These are phyloP conservation scores for Elongisporangium senticosum DNA, from an alignment of 352 stramenopile species.

Conservation along the genomic window DNA sequence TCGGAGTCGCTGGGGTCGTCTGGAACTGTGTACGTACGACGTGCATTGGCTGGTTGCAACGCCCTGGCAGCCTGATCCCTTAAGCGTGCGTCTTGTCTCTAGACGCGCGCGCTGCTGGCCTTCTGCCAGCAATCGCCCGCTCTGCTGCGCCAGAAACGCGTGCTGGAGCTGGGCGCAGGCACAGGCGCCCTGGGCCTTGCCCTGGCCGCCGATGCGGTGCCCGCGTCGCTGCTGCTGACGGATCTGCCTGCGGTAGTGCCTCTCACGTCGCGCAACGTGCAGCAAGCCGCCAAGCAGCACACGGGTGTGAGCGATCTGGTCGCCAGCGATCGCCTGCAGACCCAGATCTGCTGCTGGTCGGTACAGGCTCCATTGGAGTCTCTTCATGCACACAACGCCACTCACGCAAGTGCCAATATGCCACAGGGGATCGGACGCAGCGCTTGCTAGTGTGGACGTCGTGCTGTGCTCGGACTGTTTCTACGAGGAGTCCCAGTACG, in stretches of 20 bases:
- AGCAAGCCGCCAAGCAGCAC: slow-evolving; percentile 16
- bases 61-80: not conserved
- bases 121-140: slow-evolving; percentile 29
- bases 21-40: slow-evolving; percentile 58
- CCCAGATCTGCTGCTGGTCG: slow-evolving; percentile 35
- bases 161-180: slow-evolving; percentile 55
- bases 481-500: slow-evolving; percentile 47
- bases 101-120: slow-evolving; percentile 40
- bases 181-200: slow-evolving; percentile 47
- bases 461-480: slow-evolving; percentile 63
- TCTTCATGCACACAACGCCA: slow-evolving; percentile 6
- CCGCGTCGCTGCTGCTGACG: slow-evolving; percentile 41
- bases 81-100: not conserved
- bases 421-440: not conserved
- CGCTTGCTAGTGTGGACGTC: slow-evolving; percentile 10
- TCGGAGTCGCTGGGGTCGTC: slow-evolving; percentile 63
- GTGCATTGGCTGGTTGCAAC: not conserved
- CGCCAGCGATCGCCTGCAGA: slow-evolving; percentile 14
- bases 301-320: slow-evolving; percentile 13
- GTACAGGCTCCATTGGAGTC: slow-evolving; percentile 4
- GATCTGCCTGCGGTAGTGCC: slow-evolving; percentile 46
- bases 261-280: slow-evolving; percentile 31
- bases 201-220: slow-evolving; percentile 15
- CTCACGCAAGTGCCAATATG: slow-evolving; percentile 4
- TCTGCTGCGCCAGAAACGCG: slow-evolving; percentile 19